A percentile compares a stretch with the other conserved stretches of the same genome.
phyloP scores from a whole-genome alignment of 768 basidiomycete genomes.

The Hemileccinum impolitum region DNA sequence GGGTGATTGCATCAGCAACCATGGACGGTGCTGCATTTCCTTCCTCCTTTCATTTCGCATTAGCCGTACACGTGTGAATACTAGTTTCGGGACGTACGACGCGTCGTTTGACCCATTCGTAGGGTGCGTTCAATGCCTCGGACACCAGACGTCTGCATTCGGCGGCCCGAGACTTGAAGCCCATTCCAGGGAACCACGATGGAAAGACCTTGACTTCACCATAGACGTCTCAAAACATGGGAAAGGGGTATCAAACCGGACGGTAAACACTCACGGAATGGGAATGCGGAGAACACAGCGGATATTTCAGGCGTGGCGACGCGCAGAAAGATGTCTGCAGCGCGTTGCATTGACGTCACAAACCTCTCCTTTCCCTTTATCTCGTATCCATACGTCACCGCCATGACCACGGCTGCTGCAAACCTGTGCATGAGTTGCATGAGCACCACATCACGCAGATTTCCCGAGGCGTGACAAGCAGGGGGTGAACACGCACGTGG shows the following conservation, averaged over 20 bases:
- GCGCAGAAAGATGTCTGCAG: constrained; percentile 7
- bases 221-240: background rate
- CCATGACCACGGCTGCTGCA: constrained; percentile 9
- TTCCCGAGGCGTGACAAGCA: background rate
- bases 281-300: constrained; percentile 7
- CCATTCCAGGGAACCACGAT: constrained; percentile 27
- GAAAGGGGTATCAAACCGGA: background rate
- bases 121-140: constrained; percentile 10
- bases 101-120: constrained; percentile 8
- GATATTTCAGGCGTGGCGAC: background rate
- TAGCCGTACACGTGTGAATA: background rate
- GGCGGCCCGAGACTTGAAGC: constrained; percentile 14
- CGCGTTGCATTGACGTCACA: constrained; percentile 9
- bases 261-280: constrained; percentile 6
- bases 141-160: constrained; percentile 6
- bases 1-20: constrained; percentile 12
- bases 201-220: constrained; percentile 16
- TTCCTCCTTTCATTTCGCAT: background rate
- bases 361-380: constrained; percentile 4
- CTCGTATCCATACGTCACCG: constrained; percentile 20
- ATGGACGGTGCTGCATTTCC: constrained; percentile 11
- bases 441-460: background rate
- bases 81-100: background rate
- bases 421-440: background rate
- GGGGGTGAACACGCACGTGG: constrained; percentile 3